Percentiles rank a stretch among this genome's conserved stretches.
Evolutionary conservation across 164 flowering plant genomes (phyloP).

Genomic region (Pachysandra terminalis): DNA sequence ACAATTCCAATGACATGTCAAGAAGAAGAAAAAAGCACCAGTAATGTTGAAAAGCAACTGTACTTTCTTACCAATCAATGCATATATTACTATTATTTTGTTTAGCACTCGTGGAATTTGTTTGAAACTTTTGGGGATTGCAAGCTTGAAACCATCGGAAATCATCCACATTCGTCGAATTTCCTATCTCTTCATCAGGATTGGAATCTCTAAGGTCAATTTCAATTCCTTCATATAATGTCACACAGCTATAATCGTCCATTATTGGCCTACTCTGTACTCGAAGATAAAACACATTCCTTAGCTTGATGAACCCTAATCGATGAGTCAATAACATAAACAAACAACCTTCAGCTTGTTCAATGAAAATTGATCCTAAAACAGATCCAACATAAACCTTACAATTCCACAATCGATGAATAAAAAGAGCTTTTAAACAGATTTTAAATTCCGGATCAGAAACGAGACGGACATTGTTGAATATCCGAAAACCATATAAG

Average conservation of each 20-base stretch:
- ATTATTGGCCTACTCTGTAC: constrained; percentile 85
- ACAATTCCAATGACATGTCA: too few species aligned
- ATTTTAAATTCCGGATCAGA: constrained; percentile 23
- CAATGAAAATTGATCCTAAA: too few species aligned
- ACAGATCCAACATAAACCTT: too few species aligned
- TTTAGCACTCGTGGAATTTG: too few species aligned
- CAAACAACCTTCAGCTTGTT: constrained; percentile 66
- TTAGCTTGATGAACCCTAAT: constrained; percentile 76
- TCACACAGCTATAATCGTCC: constrained; percentile 65
- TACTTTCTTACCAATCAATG: too few species aligned
- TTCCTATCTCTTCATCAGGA: constrained; percentile 73
- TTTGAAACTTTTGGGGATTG: constrained; percentile 93
- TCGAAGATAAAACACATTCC: constrained; percentile 64
- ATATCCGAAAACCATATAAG: constrained; percentile 51
- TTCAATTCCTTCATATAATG: constrained; percentile 78
- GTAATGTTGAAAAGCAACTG: too few species aligned
- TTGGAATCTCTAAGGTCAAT: constrained; percentile 54
- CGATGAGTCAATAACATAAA: constrained; percentile 86
- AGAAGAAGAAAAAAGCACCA: too few species aligned
- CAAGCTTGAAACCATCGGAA: constrained; percentile 79
- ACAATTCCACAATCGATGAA: too few species aligned
- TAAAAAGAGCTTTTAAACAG: constrained; percentile 26
- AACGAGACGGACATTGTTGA: constrained; percentile 21
- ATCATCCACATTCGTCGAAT: constrained; percentile 92
- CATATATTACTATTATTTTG: too few species aligned